Conservation (phyloP, 805 yeast genomes). For the Priceomyces medius region DNA sequence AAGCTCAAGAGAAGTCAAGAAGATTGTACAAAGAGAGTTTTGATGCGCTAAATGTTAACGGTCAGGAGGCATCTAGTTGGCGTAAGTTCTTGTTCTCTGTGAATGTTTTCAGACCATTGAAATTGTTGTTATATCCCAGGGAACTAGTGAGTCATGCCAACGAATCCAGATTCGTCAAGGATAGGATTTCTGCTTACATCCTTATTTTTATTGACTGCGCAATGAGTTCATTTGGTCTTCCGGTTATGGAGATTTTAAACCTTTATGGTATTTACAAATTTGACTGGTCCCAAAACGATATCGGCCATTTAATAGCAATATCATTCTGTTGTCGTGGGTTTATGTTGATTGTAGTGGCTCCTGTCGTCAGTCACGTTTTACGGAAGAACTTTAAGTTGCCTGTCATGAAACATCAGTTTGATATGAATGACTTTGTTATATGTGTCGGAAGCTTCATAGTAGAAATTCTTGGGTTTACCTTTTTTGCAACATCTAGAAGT, state of each 20-base stretch:
- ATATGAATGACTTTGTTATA: conserved; percentile 47
- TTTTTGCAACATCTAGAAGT: conserved; percentile 30
- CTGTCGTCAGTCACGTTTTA: conserved; percentile 42
- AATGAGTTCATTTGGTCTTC: conserved; percentile 30
- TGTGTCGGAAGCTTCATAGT: conserved; percentile 33
- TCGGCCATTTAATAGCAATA: conserved; percentile 57
- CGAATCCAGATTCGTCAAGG: conserved; percentile 14
- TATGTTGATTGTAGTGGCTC: conserved; percentile 51
- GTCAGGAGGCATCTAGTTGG: background rate
- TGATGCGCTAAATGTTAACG: background rate
- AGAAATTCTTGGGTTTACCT: conserved; percentile 39
- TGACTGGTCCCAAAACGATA: conserved; percentile 51
- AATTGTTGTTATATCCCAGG: conserved; percentile 52
- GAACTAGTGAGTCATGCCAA: conserved; percentile 24
- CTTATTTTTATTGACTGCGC: conserved; percentile 49
- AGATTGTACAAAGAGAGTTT: conserved; percentile 23
- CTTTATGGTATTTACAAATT: conserved; percentile 55
- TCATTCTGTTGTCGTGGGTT: conserved; percentile 50
- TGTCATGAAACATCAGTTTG: conserved; percentile 45
- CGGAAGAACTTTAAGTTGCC: conserved; percentile 28
- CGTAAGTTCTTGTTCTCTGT: conserved; percentile 2
- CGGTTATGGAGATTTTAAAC: conserved; percentile 43
- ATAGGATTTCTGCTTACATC: conserved; percentile 42
- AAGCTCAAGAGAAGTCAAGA: conserved; percentile 54
- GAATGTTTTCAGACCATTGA: conserved; percentile 47